Evolutionary conservation across 2,329 filamentous ascomycete species (phyloP).

Genomic region (Whalleya microplaca): DNA sequence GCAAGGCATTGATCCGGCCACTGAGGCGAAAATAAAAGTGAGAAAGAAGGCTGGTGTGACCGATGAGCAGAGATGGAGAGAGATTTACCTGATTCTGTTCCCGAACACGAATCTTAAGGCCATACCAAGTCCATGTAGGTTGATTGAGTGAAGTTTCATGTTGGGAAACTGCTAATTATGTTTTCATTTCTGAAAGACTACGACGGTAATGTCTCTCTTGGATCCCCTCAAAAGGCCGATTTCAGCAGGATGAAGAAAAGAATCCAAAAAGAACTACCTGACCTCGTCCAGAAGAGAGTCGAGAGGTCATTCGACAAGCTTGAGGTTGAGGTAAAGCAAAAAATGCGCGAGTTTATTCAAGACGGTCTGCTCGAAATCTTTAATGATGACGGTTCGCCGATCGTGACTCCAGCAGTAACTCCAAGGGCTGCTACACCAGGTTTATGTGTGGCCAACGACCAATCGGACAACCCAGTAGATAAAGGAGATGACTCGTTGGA

Average conservation of each 20-base stretch:
- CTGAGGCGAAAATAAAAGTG: slow-evolving; percentile 33
- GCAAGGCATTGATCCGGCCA: slow-evolving; percentile 35
- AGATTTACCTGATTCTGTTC: slow-evolving; percentile 38
- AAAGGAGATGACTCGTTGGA: slow-evolving; percentile 17
- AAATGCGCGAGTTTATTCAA: slow-evolving; percentile 33
- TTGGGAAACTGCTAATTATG: slow-evolving; percentile 13
- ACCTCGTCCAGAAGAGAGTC: slow-evolving; percentile 32
- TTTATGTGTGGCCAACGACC: slow-evolving; percentile 7
- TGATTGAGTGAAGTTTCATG: not conserved
- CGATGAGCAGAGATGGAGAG: slow-evolving; percentile 36
- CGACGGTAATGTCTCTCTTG: slow-evolving; percentile 26
- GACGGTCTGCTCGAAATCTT: slow-evolving; percentile 33
- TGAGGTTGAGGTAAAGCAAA: slow-evolving; percentile 27
- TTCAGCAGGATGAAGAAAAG: slow-evolving; percentile 31
- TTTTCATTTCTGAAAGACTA: slow-evolving; percentile 27
- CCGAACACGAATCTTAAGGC: slow-evolving; percentile 32
- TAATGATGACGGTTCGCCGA: slow-evolving; percentile 27
- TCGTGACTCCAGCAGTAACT: slow-evolving; percentile 25
- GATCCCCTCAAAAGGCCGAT: slow-evolving; percentile 20
- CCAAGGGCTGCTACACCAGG: slow-evolving; percentile 17
- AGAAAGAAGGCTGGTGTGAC: slow-evolving; percentile 32
- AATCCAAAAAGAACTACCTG: slow-evolving; percentile 33
- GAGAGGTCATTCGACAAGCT: slow-evolving; percentile 34
- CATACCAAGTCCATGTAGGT: slow-evolving; percentile 37
- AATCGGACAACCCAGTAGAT: slow-evolving; percentile 2